Evolutionary conservation across 2,329 filamentous ascomycete genomes (phyloP).

Genomic region (Penicillium sp.): DNA sequence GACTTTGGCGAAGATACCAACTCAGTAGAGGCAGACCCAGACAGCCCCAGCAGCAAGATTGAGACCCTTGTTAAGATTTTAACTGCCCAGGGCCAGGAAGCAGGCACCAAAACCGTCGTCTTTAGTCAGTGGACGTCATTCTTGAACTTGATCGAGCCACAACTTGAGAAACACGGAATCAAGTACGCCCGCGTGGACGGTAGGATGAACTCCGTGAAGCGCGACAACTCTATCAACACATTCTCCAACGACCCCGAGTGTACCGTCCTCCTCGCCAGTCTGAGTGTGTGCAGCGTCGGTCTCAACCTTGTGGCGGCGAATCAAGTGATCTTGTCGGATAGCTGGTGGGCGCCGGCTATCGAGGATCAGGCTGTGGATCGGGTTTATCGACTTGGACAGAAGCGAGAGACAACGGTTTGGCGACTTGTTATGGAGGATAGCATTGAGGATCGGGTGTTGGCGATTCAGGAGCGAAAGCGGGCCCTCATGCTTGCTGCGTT

Average conservation of each 20-base stretch:
- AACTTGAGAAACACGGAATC: conserved; percentile 63
- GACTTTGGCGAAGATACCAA: conserved; percentile 54
- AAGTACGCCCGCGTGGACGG: conserved; percentile 76
- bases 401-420: conserved; percentile 75
- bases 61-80: conserved; percentile 76
- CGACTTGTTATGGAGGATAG: conserved; percentile 77
- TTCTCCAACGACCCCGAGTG: conserved; percentile 69
- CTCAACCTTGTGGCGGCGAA: conserved; percentile 85
- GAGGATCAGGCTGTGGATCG: conserved; percentile 90
- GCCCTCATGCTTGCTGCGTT: conserved; percentile 77
- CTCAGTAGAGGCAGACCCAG: conserved; percentile 58
- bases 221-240: conserved; percentile 70
- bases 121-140: conserved; percentile 83
- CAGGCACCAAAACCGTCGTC: conserved; percentile 73
- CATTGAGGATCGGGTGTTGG: conserved; percentile 78
- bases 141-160: conserved; percentile 72
- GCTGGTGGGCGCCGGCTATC: conserved; percentile 91
- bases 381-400: conserved; percentile 84
- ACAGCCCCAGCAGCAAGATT: conserved; percentile 77
- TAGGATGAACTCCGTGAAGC: conserved; percentile 68
- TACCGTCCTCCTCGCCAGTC: conserved; percentile 76
- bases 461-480: conserved; percentile 77
- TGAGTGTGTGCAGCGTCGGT: conserved; percentile 81
- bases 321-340: conserved; percentile 80
- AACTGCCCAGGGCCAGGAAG: conserved; percentile 65